Conservation (phyloP, 192 early-diverging fungal genomes). For the Linnemannia hyalina region DNA sequence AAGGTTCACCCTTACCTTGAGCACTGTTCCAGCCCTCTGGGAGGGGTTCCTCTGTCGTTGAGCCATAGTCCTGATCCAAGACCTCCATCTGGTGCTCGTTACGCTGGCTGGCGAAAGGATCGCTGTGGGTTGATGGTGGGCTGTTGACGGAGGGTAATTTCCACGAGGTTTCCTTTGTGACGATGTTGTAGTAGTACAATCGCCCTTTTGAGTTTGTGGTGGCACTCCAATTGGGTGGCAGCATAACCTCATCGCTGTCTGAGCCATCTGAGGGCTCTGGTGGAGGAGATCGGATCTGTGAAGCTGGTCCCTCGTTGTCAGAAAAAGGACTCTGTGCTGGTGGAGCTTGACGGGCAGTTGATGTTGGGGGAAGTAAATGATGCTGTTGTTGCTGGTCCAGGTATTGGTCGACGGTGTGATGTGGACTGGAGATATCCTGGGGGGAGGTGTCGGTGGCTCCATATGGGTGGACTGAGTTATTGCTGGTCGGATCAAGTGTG, state of each 20-base stretch:
- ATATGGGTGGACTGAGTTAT: background rate
- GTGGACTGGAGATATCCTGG: background rate
- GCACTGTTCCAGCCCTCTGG: slow-evolving; percentile 62
- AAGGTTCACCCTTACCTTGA: slow-evolving; percentile 48
- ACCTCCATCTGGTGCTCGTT: background rate
- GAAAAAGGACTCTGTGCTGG: background rate
- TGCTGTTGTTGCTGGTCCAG: background rate
- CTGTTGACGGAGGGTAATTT: slow-evolving; percentile 18
- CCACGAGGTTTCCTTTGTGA: slow-evolving; percentile 51
- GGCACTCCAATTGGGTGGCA: slow-evolving; percentile 52
- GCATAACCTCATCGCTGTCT: slow-evolving; percentile 20
- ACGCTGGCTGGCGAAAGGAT: background rate
- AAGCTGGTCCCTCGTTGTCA: background rate
- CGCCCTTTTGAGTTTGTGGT: slow-evolving; percentile 44
- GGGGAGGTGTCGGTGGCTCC: background rate
- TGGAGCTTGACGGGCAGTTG: background rate
- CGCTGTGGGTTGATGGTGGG: background rate
- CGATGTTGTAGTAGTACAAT: slow-evolving; percentile 45
- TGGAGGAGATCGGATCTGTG: slow-evolving; percentile 25
- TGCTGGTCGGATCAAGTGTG: background rate
- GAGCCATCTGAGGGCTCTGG: slow-evolving; percentile 40
- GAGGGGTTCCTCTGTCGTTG: slow-evolving; percentile 26
- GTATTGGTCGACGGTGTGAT: background rate
- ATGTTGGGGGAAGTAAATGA: background rate
- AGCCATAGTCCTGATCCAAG: background rate